Percentiles rank a stretch among this genome's conserved stretches.
Conservation (phyloP, 169 alveolate genomes). For the Ichthyophthirius multifiliis region DNA sequence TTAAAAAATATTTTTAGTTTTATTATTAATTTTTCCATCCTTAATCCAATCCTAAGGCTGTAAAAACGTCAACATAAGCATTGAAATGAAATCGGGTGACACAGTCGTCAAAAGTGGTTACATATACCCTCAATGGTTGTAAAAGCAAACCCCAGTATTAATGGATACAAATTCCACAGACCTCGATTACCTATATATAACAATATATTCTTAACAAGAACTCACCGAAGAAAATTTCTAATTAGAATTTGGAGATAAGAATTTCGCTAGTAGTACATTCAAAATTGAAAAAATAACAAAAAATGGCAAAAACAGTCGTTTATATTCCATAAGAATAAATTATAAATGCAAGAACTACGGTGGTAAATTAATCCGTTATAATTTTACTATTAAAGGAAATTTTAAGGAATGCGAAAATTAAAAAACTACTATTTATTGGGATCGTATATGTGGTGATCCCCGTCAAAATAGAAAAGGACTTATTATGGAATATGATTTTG, state of each 20-base stretch:
- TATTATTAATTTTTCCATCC: no score
- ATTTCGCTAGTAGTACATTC: not conserved
- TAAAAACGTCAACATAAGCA: no score
- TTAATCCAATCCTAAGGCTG: no score
- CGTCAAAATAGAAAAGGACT: not conserved
- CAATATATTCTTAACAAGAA: not conserved
- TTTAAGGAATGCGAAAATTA: not conserved
- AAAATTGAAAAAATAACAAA: not conserved
- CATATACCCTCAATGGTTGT: not conserved
- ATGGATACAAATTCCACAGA: constrained; percentile 1
- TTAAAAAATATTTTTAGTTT: no score
- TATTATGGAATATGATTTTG: not conserved
- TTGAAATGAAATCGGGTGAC: no score
- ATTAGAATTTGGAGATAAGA: not conserved
- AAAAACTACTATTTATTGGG: constrained; percentile 5
- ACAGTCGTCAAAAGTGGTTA: not conserved
- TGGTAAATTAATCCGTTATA: not conserved
- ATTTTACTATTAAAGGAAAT: not conserved
- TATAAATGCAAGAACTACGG: not conserved
- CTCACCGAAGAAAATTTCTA: not conserved
- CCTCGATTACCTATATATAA: not conserved
- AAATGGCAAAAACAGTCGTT: not conserved
- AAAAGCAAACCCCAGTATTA: not conserved
- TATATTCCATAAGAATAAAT: not conserved
- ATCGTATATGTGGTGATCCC: constrained; percentile 1